These are phyloP conservation scores for Miamiensis avidus DNA, from an alignment of 169 alveolate species.

Conservation along the genomic window DNA sequence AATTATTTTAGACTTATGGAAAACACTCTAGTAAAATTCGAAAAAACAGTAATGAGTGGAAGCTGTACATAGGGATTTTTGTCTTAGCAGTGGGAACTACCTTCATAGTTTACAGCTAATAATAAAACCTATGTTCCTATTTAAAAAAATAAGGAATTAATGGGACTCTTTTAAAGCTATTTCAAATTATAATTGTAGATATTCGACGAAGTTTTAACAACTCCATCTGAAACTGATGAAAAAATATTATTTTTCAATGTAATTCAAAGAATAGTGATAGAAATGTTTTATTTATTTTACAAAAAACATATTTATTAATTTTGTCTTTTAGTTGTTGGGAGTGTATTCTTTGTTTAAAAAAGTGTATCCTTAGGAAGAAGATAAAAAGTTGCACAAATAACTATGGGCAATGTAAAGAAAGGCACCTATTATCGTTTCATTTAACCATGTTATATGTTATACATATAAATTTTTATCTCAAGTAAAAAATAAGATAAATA, in stretches of 20 bases:
- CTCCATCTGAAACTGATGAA: conserved; percentile 46
- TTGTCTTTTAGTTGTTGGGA: conserved; percentile 29
- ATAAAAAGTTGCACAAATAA: conserved; percentile 42
- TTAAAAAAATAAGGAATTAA: conserved; percentile 45
- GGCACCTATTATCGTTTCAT: conserved; percentile 39
- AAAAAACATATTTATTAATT: too few relatives aligned
- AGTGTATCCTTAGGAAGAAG: conserved; percentile 44
- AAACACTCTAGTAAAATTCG: conserved; percentile 39
- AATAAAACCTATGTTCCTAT: conserved; percentile 14
- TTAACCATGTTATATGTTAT: conserved; percentile 39
- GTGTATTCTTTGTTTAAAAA: conserved; percentile 44
- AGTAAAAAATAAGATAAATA: too few relatives aligned
- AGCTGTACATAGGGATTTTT: conserved; percentile 41
- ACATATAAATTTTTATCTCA: conserved; percentile 45
- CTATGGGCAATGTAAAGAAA: conserved; percentile 48
- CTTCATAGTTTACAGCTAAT: conserved; percentile 9
- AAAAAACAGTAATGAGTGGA: conserved; percentile 49
- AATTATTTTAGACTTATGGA: neutral
- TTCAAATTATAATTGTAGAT: conserved; percentile 30
- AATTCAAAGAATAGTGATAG: too few relatives aligned
- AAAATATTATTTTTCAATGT: conserved; percentile 17
- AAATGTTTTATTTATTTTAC: neutral
- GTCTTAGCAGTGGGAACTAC: conserved; percentile 19
- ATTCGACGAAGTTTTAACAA: conserved; percentile 28
- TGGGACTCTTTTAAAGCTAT: conserved; percentile 27